Percentiles rank a stretch among this genome's conserved stretches.
Evolutionary conservation across 805 yeast genomes (phyloP).

Genomic region (Tetrapisispora iriomotensis): DNA sequence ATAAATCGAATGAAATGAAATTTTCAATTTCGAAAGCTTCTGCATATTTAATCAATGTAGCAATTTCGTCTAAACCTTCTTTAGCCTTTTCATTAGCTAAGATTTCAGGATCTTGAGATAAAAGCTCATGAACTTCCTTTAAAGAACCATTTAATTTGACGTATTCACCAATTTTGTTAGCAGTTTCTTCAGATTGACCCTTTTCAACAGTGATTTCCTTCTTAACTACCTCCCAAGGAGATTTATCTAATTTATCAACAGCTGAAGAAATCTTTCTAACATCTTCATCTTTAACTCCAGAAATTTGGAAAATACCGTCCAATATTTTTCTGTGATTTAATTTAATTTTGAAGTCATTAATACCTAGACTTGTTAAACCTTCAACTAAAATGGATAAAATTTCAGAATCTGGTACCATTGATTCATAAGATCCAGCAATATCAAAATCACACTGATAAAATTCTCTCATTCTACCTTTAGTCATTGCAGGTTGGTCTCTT

Average conservation of each 20-base stretch:
- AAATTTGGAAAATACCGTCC: slow-evolving; percentile 90
- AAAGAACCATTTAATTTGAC: slow-evolving; percentile 79
- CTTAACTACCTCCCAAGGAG: slow-evolving; percentile 91
- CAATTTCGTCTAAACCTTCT: slow-evolving; percentile 75
- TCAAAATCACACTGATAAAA: slow-evolving; percentile 98
- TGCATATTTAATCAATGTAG: slow-evolving; percentile 59
- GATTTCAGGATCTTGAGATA: slow-evolving; percentile 50
- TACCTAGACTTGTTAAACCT: slow-evolving; percentile 76
- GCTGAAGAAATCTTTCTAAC: slow-evolving; percentile 90
- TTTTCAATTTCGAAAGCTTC: slow-evolving; percentile 71
- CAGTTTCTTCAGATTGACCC: slow-evolving; percentile 82
- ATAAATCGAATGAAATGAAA: slow-evolving; percentile 76
- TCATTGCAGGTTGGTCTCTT: slow-evolving; percentile 99
- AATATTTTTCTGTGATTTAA: slow-evolving; percentile 90
- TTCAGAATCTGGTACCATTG: slow-evolving; percentile 96
- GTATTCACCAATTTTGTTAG: slow-evolving; percentile 85
- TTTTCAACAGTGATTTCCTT: slow-evolving; percentile 89
- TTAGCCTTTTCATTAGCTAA: slow-evolving; percentile 61
- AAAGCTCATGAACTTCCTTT: slow-evolving; percentile 45
- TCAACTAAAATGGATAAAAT: slow-evolving; percentile 70
- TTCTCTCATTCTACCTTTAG: slow-evolving; percentile 99
- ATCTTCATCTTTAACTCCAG: slow-evolving; percentile 91
- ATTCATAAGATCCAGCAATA: slow-evolving; percentile 84
- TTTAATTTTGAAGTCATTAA: slow-evolving; percentile 82
- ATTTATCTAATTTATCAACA: slow-evolving; percentile 91